Base-by-base conservation (phyloP, 345 rosid species). In the Pseudoturritis turrita region DNA sequence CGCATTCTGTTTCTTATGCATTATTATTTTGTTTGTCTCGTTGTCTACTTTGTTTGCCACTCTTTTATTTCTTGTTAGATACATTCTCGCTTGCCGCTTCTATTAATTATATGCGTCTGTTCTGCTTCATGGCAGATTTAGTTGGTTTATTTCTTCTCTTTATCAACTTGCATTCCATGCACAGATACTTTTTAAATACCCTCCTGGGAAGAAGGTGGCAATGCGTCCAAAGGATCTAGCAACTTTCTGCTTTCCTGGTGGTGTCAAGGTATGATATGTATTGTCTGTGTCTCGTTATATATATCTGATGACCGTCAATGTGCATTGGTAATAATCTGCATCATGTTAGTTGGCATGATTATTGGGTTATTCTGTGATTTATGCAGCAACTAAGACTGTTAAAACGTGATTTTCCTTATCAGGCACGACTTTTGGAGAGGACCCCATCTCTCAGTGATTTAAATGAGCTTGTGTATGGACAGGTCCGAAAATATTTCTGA, bases 391-490 rank as follows among this genome's bases (percentile, higher is more conserved):
- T 44, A 31, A 55, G 72, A 47, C 41, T 26, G 14, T 59, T 53
- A 54, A 69, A 66, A 49, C 73, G 0, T 58, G 71, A 23, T 40
- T 65, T 72, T 51, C 63, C 65, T 40, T 66, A 51, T 53, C 84
- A 95, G 99, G 91, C 96, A 22, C 81, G 84, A 44, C 72, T 95
- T 66, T 66, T 89, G 79, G 93, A 95, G 92, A 87, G 90, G 81
- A 88, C 91, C 22, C 96, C 99, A 10, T 95, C 97, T 49, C 86
- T 95, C 21, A 91, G 96, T 83, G 99, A 95, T 75, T 81, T 95
- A 76, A 95, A 91, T 71, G 97, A 85, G 73, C 84, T 95, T 81
- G 85, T 95, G 56, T 95, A 89, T 70, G 97, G 99, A 64, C 97
- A 95, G 98, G 98, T 94, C 60, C 18, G 26, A 65, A 72, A 47